Percentiles rank a stretch among this genome's conserved stretches.
Conservation (phyloP, 257 asterid species). For the Rauvolfia tetraphylla region DNA sequence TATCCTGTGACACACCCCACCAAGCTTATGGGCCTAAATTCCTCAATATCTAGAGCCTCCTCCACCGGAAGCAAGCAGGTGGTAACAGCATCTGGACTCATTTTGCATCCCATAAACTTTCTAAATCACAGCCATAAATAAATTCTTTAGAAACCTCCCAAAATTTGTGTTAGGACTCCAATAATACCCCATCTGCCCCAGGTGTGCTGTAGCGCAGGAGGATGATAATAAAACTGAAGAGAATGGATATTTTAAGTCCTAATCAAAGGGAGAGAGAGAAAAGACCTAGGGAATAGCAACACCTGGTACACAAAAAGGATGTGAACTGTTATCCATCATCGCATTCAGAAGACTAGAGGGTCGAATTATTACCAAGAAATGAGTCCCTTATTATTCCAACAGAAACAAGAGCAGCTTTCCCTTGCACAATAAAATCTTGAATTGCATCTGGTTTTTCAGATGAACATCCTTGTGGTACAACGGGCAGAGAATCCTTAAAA, state of each 20-base stretch:
- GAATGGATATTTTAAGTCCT: not conserved
- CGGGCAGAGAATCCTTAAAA: constrained; percentile 62
- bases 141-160: not conserved
- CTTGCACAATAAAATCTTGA: constrained; percentile 66
- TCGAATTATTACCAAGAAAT: constrained; percentile 50
- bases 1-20: not conserved
- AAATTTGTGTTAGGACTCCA: not conserved
- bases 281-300: not conserved
- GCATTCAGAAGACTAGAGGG: not conserved
- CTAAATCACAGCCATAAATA: not conserved
- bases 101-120: not conserved
- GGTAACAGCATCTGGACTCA: not conserved
- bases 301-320: not conserved
- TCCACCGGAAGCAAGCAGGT: not conserved
- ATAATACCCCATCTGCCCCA: not conserved
- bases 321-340: not conserved
- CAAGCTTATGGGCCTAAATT: not conserved
- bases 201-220: not conserved
- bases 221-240: not conserved
- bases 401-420: constrained; percentile 84
- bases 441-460: constrained; percentile 63
- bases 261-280: not conserved
- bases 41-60: not conserved
- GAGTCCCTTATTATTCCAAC: constrained; percentile 90
- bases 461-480: constrained; percentile 87